Evolutionary conservation across 1,284 basidiomycete species (phyloP).

Genomic region (Heterobasidion parviporum): DNA sequence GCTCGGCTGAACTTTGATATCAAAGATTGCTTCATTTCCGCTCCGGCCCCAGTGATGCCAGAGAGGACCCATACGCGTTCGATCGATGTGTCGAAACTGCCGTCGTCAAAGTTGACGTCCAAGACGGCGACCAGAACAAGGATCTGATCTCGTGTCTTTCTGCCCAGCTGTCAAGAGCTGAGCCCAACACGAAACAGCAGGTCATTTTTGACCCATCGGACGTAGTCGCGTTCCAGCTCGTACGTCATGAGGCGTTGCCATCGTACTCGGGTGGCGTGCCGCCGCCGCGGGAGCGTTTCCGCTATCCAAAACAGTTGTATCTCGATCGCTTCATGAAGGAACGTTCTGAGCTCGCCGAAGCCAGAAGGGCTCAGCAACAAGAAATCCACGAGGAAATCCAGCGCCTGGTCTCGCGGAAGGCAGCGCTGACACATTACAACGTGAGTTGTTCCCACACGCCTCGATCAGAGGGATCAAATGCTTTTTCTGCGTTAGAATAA

Average conservation of each 20-base stretch:
- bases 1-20: too few relatives aligned
- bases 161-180: slow-evolving; percentile 31
- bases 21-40: slow-evolving; percentile 33
- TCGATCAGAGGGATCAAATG: not conserved
- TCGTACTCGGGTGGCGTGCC: slow-evolving; percentile 13
- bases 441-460: slow-evolving; percentile 30
- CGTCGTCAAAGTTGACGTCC: slow-evolving; percentile 33
- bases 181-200: slow-evolving; percentile 26
- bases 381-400: slow-evolving; percentile 40
- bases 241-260: slow-evolving; percentile 20
- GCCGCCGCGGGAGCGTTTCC: slow-evolving; percentile 33
- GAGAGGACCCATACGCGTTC: slow-evolving; percentile 20
- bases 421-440: slow-evolving; percentile 41
- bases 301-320: slow-evolving; percentile 55
- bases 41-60: slow-evolving; percentile 26
- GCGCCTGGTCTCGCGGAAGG: slow-evolving; percentile 34
- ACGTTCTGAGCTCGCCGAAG: slow-evolving; percentile 42
- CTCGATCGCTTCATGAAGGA: slow-evolving; percentile 62
- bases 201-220: slow-evolving; percentile 55
- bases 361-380: slow-evolving; percentile 36
- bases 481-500: slow-evolving; percentile 33
- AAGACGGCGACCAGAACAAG: slow-evolving; percentile 28
- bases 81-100: slow-evolving; percentile 25
- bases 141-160: slow-evolving; percentile 55
- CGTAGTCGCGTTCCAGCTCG: slow-evolving; percentile 51